Evolutionary conservation across 2,329 filamentous ascomycete genomes (phyloP), one percentile per base, ranked within the genome.

Genomic region (Colletotrichum sp.): DNA sequence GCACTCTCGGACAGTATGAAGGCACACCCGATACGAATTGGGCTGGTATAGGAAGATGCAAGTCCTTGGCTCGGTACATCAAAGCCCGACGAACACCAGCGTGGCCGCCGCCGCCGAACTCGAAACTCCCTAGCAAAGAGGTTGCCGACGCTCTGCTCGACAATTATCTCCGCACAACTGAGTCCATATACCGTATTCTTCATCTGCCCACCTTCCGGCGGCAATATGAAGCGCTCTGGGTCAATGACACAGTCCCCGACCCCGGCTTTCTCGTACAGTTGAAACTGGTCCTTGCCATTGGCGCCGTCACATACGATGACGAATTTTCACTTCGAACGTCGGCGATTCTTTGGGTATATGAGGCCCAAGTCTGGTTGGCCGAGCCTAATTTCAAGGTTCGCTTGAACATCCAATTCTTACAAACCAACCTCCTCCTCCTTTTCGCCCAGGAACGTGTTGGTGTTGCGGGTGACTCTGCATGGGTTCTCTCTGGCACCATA

Each of bases 201-300:
- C 90, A 92, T 73, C 80, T 90, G 1, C 89, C 89, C 0, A 86
- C 84, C 2, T 91, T 92, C 60, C 82, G 73, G 30, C 83, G 79
- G 8, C 85, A 88, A 4, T 92, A 90, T 24, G 88, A 91, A 28
- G 84, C 85, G 0, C 77, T 91, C 1, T 93, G 91, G 90, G 48
- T 55, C 1, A 77, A 81, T 2, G 77, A 78, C 0, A 36, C 74
- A 0, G 73, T 81, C 2, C 63, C 24, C 28, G 85, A 88, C 55
- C 82, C 81, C 2, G 83, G 81, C 0, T 93, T 93, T 65, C 75
- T 92, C 2, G 85, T 92, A 16, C 90, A 90, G 62, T 77, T 93
- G 4, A 92, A 92, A 77, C 82, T 93, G 0, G 86, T 92, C 0
- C 81, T 93, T 6, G 90, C 92, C 1, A 87, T 93, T 22, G 92